Conservation (phyloP, 1,284 basidiomycete genomes). For the Athelia psychrophila region DNA sequence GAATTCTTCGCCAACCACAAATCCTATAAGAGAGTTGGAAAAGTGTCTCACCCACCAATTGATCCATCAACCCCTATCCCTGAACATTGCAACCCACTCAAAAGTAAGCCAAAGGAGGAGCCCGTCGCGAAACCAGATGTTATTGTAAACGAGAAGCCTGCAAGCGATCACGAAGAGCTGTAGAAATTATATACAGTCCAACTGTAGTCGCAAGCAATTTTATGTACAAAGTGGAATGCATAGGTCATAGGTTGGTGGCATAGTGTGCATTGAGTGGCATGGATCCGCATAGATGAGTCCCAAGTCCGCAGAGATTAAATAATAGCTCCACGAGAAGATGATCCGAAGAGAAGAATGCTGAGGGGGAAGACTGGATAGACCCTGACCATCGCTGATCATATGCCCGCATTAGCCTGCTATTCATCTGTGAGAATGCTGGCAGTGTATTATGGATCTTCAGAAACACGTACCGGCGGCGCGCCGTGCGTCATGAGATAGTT, state of each 20-base stretch:
- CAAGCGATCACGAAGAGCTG: conserved; percentile 11
- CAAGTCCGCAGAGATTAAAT: neutral
- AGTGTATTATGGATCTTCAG: conserved; percentile 14
- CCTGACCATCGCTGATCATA: neutral
- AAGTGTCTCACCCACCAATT: conserved; percentile 71
- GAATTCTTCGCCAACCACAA: conserved; percentile 82
- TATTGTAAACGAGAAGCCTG: conserved; percentile 6
- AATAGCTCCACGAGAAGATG: too few relatives aligned
- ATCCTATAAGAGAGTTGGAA: conserved; percentile 76
- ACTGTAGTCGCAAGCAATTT: too few relatives aligned
- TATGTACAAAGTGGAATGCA: neutral
- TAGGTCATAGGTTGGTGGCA: neutral
- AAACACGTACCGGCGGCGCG: conserved; percentile 37
- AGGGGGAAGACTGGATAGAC: neutral
- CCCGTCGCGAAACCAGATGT: conserved; percentile 16
- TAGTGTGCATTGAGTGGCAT: neutral
- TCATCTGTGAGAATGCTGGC: conserved; percentile 7
- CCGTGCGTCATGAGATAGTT: conserved; percentile 71
- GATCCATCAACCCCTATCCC: conserved; percentile 79
- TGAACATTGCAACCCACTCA: conserved; percentile 63
- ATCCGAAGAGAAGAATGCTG: too few relatives aligned
- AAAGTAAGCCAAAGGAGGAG: conserved; percentile 15
- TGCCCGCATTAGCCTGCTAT: conserved; percentile 1
- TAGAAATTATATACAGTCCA: conserved; percentile 2
- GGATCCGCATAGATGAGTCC: neutral